These are phyloP conservation scores for Neurospora sp. DNA, from an alignment of 495 filamentous ascomycete species.

Conservation along the genomic window DNA sequence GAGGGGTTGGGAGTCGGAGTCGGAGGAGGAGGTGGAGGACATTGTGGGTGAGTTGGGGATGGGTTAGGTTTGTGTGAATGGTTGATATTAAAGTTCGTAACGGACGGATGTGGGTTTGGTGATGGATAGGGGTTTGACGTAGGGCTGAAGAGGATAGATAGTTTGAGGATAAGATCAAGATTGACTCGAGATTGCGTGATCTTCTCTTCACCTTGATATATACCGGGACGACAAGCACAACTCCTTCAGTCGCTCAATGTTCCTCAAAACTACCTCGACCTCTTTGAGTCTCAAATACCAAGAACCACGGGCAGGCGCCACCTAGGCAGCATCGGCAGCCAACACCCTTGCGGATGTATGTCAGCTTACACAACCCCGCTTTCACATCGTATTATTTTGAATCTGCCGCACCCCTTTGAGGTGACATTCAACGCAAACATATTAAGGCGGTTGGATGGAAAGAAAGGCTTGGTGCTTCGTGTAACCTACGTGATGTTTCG, in stretches of 20 bases:
- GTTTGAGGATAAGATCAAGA: background rate
- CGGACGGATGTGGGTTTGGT: background rate
- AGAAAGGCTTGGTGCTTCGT: background rate
- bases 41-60: background rate
- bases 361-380: background rate
- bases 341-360: background rate
- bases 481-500: background rate
- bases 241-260: background rate
- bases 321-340: background rate
- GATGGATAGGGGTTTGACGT: background rate
- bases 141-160: background rate
- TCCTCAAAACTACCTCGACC: background rate
- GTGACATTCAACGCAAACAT: background rate
- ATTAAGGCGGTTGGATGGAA: background rate
- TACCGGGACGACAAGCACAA: background rate
- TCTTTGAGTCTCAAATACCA: background rate
- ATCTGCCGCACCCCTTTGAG: background rate
- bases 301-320: background rate
- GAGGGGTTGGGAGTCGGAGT: conserved; percentile 8
- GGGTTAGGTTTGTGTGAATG: background rate
- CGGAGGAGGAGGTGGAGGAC: background rate
- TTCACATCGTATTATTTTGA: background rate
- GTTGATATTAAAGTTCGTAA: background rate
- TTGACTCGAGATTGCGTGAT: background rate
- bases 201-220: background rate